Percentiles rank a stretch among this genome's conserved stretches.
phyloP scores from a whole-genome alignment of 345 rosid species.

The Pugionium cornutum region DNA sequence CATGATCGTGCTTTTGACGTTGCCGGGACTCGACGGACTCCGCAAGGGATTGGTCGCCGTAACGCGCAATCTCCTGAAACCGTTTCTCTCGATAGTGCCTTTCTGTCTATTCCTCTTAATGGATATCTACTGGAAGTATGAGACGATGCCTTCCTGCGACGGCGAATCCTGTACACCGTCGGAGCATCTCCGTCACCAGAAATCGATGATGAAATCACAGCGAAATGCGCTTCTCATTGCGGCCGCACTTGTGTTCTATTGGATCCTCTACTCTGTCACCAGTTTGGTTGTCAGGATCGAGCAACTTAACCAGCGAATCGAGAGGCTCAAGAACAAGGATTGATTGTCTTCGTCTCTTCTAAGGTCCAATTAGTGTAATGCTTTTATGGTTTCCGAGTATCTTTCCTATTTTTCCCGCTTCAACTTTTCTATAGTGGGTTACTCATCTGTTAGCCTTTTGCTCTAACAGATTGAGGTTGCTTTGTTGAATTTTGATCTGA shows the following conservation, averaged over 20 bases:
- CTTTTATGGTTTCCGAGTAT: not conserved
- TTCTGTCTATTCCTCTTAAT: conserved; percentile 78
- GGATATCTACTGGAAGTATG: conserved; percentile 97
- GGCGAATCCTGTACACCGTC: conserved; percentile 72
- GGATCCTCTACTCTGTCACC: conserved; percentile 84
- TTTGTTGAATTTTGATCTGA: not conserved
- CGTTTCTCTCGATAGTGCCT: conserved; percentile 84
- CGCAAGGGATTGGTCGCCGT: conserved; percentile 75
- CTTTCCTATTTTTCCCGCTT: not conserved
- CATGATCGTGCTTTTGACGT: conserved; percentile 76
- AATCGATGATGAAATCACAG: conserved; percentile 87
- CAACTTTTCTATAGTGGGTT: not conserved
- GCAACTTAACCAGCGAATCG: conserved; percentile 67
- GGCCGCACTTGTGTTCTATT: conserved; percentile 75
- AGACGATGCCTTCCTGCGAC: conserved; percentile 73
- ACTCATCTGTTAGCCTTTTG: not conserved
- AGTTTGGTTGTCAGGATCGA: conserved; percentile 64
- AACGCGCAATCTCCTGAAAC: conserved; percentile 83
- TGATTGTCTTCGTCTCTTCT: conserved; percentile 22
- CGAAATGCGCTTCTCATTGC: conserved; percentile 77
- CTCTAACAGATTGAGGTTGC: not conserved
- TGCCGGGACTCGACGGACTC: conserved; percentile 81
- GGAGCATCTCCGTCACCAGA: conserved; percentile 89
- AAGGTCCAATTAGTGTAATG: conserved; percentile 26
- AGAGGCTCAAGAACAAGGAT: conserved; percentile 65